These are phyloP conservation scores for Backusella westeae DNA, from an alignment of 192 early-diverging fungal species.

Conservation along the genomic window DNA sequence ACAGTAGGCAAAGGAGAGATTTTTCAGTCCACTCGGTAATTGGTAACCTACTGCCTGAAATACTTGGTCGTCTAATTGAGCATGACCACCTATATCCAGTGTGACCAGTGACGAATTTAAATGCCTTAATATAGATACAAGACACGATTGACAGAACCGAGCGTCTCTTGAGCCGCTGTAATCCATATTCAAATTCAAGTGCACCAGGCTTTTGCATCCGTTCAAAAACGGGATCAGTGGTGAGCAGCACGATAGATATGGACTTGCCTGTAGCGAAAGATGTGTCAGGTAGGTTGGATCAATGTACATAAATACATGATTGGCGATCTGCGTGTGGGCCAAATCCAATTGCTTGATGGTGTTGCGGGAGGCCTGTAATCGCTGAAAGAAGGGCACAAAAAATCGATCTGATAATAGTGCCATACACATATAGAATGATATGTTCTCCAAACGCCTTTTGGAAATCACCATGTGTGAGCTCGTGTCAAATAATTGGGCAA, in stretches of 20 bases:
- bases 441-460: background rate
- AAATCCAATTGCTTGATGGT: slow-evolving; percentile 1
- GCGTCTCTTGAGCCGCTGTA: background rate
- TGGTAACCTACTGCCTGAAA: background rate
- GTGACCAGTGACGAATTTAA: background rate
- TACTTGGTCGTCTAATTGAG: background rate
- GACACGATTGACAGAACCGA: slow-evolving; percentile 8
- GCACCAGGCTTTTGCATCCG: background rate
- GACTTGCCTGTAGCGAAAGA: slow-evolving; percentile 2
- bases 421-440: slow-evolving; percentile 13
- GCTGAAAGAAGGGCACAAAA: slow-evolving; percentile 12
- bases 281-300: background rate
- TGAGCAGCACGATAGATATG: background rate
- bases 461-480: background rate
- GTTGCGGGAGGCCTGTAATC: background rate
- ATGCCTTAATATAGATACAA: background rate
- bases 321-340: slow-evolving; percentile 1
- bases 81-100: slow-evolving; percentile 11
- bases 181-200: slow-evolving; percentile 1
- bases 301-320: background rate
- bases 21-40: slow-evolving; percentile 1
- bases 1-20: background rate
- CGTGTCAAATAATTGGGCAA: background rate
- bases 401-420: background rate
- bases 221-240: background rate